Conservation (phyloP, 257 asterid species). For the Leonotis leonurus region DNA sequence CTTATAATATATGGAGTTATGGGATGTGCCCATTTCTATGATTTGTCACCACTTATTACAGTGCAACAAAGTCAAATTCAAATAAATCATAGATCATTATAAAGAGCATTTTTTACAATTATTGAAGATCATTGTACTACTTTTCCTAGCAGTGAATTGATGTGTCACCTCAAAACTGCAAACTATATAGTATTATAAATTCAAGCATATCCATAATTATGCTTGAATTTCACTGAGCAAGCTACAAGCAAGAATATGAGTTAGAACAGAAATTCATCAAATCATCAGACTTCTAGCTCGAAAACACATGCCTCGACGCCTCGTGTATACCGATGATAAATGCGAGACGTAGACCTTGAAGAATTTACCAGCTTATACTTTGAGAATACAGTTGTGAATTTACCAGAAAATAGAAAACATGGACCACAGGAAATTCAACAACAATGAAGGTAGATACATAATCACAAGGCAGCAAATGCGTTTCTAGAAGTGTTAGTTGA, state of each 20-base stretch:
- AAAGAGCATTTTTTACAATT: background rate
- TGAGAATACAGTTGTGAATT: background rate
- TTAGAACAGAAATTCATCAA: background rate
- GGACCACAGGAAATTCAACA: no score
- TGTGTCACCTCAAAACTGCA: background rate
- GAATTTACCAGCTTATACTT: no score
- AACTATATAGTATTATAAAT: background rate
- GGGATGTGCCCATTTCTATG: conserved; percentile 9
- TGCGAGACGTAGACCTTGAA: background rate
- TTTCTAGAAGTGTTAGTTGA: no score
- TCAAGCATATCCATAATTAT: background rate
- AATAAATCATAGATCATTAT: conserved; percentile 10
- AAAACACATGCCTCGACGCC: background rate
- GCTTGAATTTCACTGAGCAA: background rate
- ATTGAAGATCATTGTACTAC: conserved; percentile 1
- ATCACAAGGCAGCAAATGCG: background rate
- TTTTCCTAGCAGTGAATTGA: background rate
- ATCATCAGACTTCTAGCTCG: background rate
- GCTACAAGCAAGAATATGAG: background rate
- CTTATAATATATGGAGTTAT: background rate
- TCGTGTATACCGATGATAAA: background rate
- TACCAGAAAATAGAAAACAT: background rate
- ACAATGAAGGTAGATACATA: no score
- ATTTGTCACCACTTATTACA: conserved; percentile 11
- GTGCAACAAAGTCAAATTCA: background rate